Evolutionary conservation across 2,329 filamentous ascomycete species (phyloP), one percentile per base, ranked within the genome.

Genomic region (Apiospora pterosperma): DNA sequence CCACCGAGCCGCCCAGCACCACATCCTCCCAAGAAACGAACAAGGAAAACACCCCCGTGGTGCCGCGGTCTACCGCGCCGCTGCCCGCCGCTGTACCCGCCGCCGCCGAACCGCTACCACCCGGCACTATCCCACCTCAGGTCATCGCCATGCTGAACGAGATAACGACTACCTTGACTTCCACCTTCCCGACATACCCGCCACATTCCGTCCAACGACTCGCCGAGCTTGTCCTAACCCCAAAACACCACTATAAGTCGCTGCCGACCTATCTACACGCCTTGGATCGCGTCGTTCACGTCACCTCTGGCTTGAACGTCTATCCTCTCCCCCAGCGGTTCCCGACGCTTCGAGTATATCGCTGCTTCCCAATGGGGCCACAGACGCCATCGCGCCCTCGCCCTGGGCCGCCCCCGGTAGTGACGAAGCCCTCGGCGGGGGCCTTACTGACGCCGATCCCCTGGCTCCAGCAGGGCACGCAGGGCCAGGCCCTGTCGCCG

Each of bases 201-300:
- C 96, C 96, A 0, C 93, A 98, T 76, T 98, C 96, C 3, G 86
- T 97, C 67, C 96, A 99, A 79, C 91, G 96, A 42, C 85, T 99
- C 25, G 88, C 93, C 25, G 96, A 99, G 81, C 89, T 98, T 36
- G 82, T 97, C 5, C 82, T 97, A 39, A 79, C 84, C 31, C 96
- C 96, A 1, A 90, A 83, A 66, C 84, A 85, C 63, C 91, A 97
- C 78, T 97, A 98, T 80, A 88, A 86, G 67, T 91, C 89, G 62
- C 84, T 98, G 3, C 88, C 92, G 0, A 86, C 93, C 12, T 99
- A 96, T 76, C 87, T 99, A 12, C 91, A 96, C 71, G 96, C 96
- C 3, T 86, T 98, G 60, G 93, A 98, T 75, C 90, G 96, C 64
- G 90, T 97, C 25, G 88, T 97, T 28, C 93, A 91, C 64, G 96